Evolutionary conservation across 331 rosid genomes (phyloP), one percentile per base, ranked within the genome.

Genomic region (Rhamnella rubrinervis): DNA sequence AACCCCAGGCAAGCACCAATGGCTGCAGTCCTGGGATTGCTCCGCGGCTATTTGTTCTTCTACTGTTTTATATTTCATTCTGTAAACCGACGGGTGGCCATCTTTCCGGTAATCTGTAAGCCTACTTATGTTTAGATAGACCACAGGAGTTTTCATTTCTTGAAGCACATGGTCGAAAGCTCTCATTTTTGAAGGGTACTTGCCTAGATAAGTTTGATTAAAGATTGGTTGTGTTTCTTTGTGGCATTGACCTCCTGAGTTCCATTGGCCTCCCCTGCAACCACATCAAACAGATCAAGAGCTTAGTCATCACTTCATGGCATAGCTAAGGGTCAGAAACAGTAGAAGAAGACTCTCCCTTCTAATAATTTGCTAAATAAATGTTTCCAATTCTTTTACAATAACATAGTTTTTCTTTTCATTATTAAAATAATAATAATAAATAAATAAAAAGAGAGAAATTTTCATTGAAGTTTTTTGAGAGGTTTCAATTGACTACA

Each of bases 1-100:
- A 25, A 91, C 97, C 57, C 99, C 99, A 10, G 99, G 97, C 84
- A 95, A 66, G 75, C 97, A 95, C 97, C 99, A 95, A 82, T 95
- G 99, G 70, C 96, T 91, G 68, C 99, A 91, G 89, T 95, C 99
- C 83, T 95, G 99, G 68, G 80, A 88, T 59, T 38, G 59, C 59
- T 87, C 85, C 0, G 96, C 96, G 0, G 83, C 70, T 31, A 65
- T 58, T 21, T 63, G 67, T 79, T 82, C 92, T 41, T 67, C 84
- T 25, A 26, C 81, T 7, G 93, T 75, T 77, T 87, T 82, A 70
- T 89, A 87, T 75, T 78, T 74, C 89, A 65, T 89, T 80, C 92
- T 81, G 83, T 95, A 89, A 61, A 95, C 76, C 19, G 99, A 89
- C 40, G 97, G 99, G 79, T 91, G 97, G 0, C 80, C 96, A 59